These are phyloP conservation scores for Clitopilus passeckerianus DNA, from an alignment of 768 basidiomycete genomes.

Conservation along the genomic window DNA sequence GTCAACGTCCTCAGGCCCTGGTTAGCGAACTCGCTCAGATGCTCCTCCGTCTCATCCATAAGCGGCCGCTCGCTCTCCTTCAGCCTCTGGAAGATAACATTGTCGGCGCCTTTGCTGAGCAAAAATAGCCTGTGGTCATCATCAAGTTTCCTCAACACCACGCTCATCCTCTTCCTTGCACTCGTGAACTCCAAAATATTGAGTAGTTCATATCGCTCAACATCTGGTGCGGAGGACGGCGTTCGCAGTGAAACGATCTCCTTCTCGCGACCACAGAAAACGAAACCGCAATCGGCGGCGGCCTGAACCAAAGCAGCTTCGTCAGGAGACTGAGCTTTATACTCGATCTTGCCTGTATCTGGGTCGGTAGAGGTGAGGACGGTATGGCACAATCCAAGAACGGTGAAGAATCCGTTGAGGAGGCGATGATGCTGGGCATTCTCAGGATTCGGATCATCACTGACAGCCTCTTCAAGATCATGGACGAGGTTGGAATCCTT, in stretches of 20 bases:
- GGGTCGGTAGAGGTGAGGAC: slow-evolving; percentile 74
- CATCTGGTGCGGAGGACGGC: slow-evolving; percentile 52
- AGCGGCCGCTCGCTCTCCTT: slow-evolving; percentile 58
- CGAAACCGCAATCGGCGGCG: slow-evolving; percentile 90
- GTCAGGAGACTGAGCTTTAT: slow-evolving; percentile 95
- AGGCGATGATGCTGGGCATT: slow-evolving; percentile 55
- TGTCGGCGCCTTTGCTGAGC: slow-evolving; percentile 91
- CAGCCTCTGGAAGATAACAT: slow-evolving; percentile 90
- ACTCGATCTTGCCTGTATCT: slow-evolving; percentile 68
- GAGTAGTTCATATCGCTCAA: slow-evolving; percentile 84
- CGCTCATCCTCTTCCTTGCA: slow-evolving; percentile 91
- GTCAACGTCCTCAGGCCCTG: slow-evolving; percentile 88
- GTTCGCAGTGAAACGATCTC: slow-evolving; percentile 73
- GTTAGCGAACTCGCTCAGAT: slow-evolving; percentile 83
- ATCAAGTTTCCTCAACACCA: slow-evolving; percentile 72
- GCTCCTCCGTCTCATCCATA: slow-evolving; percentile 70
- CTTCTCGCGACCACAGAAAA: slow-evolving; percentile 85
- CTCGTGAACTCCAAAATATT: slow-evolving; percentile 95
- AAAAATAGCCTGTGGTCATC: slow-evolving; percentile 57
- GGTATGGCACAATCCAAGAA: slow-evolving; percentile 90
- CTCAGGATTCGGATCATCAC: slow-evolving; percentile 39
- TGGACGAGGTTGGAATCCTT: slow-evolving; percentile 41
- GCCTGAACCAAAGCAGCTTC: slow-evolving; percentile 98
- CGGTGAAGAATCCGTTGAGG: slow-evolving; percentile 86
- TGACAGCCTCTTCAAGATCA: slow-evolving; percentile 60